Evolutionary conservation across 2,329 filamentous ascomycete species (phyloP).

Genomic region (Dryadomyces sulphureus): DNA sequence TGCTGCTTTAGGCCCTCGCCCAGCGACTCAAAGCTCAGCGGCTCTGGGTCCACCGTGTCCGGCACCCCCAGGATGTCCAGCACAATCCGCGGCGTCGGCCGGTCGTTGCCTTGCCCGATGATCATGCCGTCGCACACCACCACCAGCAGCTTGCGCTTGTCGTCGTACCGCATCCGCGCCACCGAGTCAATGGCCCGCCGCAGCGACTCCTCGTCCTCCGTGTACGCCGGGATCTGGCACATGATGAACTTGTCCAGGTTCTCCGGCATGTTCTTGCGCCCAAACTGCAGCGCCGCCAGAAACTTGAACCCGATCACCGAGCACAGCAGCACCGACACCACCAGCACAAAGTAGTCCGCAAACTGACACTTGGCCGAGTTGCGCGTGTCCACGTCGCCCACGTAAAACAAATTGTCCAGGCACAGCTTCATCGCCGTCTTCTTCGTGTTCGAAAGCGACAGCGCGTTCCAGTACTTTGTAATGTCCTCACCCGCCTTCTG

Average conservation of each 20-base stretch:
- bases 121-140: conserved; percentile 98
- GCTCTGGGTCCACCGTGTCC: conserved; percentile 85
- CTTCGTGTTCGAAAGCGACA: conserved; percentile 37
- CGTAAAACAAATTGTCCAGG: conserved; percentile 87
- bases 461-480: conserved; percentile 64
- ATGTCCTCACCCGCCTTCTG: conserved; percentile 64
- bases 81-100: conserved; percentile 88
- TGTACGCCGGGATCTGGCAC: conserved; percentile 94
- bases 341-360: conserved; percentile 75
- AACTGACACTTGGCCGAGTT: conserved; percentile 77
- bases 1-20: conserved; percentile 95
- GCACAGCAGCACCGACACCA: conserved; percentile 66
- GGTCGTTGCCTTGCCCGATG: conserved; percentile 94
- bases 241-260: conserved; percentile 98
- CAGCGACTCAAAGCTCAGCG: conserved; percentile 89
- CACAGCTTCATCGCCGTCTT: conserved; percentile 64
- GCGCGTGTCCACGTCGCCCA: conserved; percentile 82
- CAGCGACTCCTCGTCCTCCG: conserved; percentile 93
- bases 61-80: conserved; percentile 93
- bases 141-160: conserved; percentile 91
- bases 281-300: conserved; percentile 87
- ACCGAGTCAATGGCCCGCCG: conserved; percentile 94
- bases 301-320: conserved; percentile 90
- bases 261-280: conserved; percentile 79
- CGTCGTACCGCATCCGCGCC: conserved; percentile 90